These are phyloP conservation scores for Byssoonygena ceratinophila DNA, from an alignment of 2,329 filamentous ascomycete genomes.

Conservation along the genomic window DNA sequence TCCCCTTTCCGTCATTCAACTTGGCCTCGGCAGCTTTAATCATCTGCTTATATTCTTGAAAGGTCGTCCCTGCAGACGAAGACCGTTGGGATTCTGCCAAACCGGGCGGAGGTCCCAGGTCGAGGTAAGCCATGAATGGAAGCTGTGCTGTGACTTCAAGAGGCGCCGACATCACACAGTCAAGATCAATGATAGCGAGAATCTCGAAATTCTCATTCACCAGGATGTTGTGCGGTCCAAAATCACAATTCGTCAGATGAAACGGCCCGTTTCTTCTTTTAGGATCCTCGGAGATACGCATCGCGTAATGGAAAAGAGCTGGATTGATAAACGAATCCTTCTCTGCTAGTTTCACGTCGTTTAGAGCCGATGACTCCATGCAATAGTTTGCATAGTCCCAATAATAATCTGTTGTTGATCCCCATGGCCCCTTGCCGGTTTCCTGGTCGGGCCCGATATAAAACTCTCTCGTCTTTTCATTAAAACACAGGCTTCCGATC, in stretches of 20 bases:
- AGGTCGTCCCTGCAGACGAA: neutral
- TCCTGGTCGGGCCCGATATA: constrained; percentile 3
- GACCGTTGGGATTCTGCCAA: neutral
- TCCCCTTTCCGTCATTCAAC: neutral
- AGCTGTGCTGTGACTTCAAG: constrained; percentile 11
- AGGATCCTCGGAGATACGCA: neutral
- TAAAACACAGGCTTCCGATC: constrained; percentile 3
- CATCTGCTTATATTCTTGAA: constrained; percentile 1
- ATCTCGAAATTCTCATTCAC: constrained; percentile 16
- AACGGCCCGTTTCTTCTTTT: constrained; percentile 10
- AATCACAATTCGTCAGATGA: constrained; percentile 13
- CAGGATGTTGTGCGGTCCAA: constrained; percentile 16
- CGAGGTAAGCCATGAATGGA: constrained; percentile 5
- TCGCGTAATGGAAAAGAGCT: neutral
- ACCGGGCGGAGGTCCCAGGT: neutral
- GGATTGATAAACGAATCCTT: constrained; percentile 2
- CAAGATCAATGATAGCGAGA: constrained; percentile 16
- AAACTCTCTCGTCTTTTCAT: neutral
- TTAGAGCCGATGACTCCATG: neutral
- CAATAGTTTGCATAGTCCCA: neutral
- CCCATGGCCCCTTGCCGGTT: constrained; percentile 6
- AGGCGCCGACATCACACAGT: constrained; percentile 15
- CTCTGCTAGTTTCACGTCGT: neutral
- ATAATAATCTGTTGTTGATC: constrained; percentile 4
- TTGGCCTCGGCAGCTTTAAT: neutral